A percentile compares a stretch with the other conserved stretches of the same genome.
These are phyloP conservation scores for Saccharomycopsis olivae DNA, from an alignment of 805 yeast species.

Conservation along the genomic window DNA sequence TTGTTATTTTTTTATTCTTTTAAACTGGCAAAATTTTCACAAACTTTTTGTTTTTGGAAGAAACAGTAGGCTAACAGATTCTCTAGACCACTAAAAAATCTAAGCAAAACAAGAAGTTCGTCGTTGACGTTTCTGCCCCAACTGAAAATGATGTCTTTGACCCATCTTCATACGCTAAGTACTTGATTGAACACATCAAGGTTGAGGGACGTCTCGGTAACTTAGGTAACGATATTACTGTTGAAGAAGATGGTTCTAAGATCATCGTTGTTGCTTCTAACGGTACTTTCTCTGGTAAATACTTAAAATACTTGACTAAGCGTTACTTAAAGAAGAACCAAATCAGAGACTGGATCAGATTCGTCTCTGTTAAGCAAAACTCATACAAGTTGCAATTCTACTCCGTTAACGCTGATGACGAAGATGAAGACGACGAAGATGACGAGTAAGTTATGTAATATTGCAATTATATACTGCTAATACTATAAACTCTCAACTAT, in stretches of 20 bases:
- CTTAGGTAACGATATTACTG: constrained; percentile 91
- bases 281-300: constrained; percentile 98
- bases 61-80: constrained; percentile 67
- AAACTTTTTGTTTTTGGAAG: constrained; percentile 18
- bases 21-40: background rate
- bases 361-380: constrained; percentile 91
- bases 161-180: constrained; percentile 95
- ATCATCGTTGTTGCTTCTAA: constrained; percentile 80
- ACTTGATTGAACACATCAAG: constrained; percentile 98
- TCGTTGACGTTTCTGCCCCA: constrained; percentile 95
- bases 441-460: constrained; percentile 19
- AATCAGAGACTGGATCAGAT: constrained; percentile 99
- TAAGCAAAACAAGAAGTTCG: constrained; percentile 80
- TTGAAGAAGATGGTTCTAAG: constrained; percentile 78
- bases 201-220: constrained; percentile 94
- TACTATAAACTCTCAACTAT: no score
- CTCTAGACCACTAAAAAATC: constrained; percentile 69
- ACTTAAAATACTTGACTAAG: constrained; percentile 99
- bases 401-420: constrained; percentile 96
- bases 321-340: constrained; percentile 99
- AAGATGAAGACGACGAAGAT: constrained; percentile 81
- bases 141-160: constrained; percentile 96
- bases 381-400: constrained; percentile 97
- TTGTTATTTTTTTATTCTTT: constrained; percentile 1
- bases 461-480: no score